Evolutionary conservation across 2,329 filamentous ascomycete genomes (phyloP).

Genomic region (Fusarium foetens): DNA sequence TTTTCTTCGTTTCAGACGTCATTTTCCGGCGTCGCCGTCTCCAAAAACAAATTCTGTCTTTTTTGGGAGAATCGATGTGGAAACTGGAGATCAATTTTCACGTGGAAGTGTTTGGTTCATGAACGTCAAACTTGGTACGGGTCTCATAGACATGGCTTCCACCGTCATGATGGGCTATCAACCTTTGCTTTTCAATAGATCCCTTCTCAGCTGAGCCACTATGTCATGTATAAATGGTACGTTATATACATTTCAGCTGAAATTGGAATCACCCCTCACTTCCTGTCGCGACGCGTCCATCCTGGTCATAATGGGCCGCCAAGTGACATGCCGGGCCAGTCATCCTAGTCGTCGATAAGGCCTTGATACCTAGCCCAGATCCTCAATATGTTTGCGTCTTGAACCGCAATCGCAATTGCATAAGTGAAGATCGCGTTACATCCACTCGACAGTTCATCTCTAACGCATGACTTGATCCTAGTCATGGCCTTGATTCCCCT

Average conservation of each 20-base stretch:
- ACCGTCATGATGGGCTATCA: neutral
- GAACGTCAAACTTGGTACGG: neutral
- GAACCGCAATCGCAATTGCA: conserved; percentile 9
- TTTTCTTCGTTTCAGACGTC: conserved; percentile 43
- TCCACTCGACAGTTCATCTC: conserved; percentile 26
- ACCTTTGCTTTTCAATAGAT: conserved; percentile 6
- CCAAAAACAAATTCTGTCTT: conserved; percentile 14
- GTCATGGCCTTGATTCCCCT: conserved; percentile 7
- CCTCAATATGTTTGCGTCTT: conserved; percentile 6
- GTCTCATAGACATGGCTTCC: neutral
- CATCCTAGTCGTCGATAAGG: conserved; percentile 14
- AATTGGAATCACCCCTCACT: conserved; percentile 4
- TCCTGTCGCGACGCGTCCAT: conserved; percentile 26
- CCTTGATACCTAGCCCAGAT: neutral
- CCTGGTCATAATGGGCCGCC: conserved; percentile 6
- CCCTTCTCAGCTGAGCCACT: conserved; percentile 18
- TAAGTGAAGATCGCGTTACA: conserved; percentile 27
- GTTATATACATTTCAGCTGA: conserved; percentile 12
- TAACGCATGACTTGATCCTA: conserved; percentile 14
- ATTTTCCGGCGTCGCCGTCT: conserved; percentile 41
- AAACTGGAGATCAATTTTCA: neutral
- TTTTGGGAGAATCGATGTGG: neutral
- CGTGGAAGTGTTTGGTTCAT: neutral
- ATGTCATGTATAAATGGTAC: conserved; percentile 5
- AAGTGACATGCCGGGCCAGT: neutral